These are phyloP conservation scores for Colletotrichum spaethianum DNA, from an alignment of 2,329 filamentous ascomycete species.

Conservation along the genomic window DNA sequence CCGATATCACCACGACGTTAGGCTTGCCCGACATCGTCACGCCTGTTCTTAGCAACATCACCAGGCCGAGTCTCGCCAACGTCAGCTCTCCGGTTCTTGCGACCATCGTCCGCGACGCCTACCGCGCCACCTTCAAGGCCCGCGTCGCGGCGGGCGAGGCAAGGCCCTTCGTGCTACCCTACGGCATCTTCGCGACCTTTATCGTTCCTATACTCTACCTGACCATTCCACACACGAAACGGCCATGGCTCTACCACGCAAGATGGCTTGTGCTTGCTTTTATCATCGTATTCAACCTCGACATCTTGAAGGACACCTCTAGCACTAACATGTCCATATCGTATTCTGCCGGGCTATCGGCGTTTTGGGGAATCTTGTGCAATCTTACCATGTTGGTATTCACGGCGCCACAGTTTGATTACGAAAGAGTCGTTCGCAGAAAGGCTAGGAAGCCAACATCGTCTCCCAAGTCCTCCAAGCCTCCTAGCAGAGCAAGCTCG, in stretches of 20 bases:
- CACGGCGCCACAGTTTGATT: conserved; percentile 69
- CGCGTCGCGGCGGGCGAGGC: conserved; percentile 55
- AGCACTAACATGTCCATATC: conserved; percentile 66
- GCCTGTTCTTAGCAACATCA: conserved; percentile 26
- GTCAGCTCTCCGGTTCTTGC: conserved; percentile 40
- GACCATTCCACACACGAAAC: conserved; percentile 65
- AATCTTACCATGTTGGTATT: conserved; percentile 66
- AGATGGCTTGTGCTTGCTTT: conserved; percentile 65
- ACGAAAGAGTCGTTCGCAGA: conserved; percentile 63
- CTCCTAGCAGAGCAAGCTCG: conserved; percentile 23
- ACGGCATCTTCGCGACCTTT: conserved; percentile 62
- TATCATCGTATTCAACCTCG: conserved; percentile 59
- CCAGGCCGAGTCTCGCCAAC: conserved; percentile 27
- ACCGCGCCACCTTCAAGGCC: conserved; percentile 55
- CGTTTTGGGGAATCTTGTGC: conserved; percentile 66
- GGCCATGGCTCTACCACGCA: conserved; percentile 65
- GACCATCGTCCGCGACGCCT: conserved; percentile 46
- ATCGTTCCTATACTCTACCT: conserved; percentile 69
- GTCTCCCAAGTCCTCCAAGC: conserved; percentile 14
- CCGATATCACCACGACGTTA: conserved; percentile 23
- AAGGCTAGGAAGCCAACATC: conserved; percentile 39
- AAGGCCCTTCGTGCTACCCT: conserved; percentile 67
- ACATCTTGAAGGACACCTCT: conserved; percentile 58
- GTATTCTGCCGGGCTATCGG: conserved; percentile 66
- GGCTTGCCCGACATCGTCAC: conserved; percentile 27